These are phyloP conservation scores for Pestalotiopsis sp. DNA, from an alignment of 2,329 filamentous ascomycete species.

Conservation along the genomic window DNA sequence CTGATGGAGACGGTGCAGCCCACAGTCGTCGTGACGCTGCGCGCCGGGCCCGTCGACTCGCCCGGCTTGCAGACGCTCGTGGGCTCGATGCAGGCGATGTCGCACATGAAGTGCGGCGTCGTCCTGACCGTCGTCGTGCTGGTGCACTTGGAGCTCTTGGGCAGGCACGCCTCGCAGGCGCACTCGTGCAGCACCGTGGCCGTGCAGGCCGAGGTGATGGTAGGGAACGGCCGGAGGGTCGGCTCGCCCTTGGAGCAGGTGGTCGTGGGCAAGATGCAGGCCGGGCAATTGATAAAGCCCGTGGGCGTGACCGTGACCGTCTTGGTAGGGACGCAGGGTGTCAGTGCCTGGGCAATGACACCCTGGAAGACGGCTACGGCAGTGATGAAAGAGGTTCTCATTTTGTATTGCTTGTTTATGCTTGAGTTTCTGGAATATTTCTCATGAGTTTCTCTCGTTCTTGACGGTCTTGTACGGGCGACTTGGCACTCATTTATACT, in stretches of 20 bases:
- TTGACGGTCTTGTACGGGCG: background rate
- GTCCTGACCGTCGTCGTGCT: background rate
- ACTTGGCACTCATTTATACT: conserved; percentile 3
- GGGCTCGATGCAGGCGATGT: conserved; percentile 2
- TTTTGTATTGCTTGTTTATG: background rate
- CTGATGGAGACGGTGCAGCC: background rate
- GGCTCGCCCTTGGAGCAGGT: background rate
- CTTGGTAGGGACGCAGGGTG: background rate
- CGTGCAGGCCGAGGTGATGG: background rate
- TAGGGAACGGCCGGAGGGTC: background rate
- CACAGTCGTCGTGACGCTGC: background rate
- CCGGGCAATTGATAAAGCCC: background rate
- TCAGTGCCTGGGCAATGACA: background rate
- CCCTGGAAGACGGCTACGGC: background rate
- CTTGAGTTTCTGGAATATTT: background rate
- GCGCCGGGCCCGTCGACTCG: background rate
- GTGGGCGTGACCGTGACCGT: conserved; percentile 2
- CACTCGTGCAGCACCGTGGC: background rate
- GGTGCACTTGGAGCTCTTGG: background rate
- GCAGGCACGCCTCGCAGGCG: background rate
- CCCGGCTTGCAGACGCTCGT: background rate
- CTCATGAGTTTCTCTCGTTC: background rate
- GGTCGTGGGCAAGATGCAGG: background rate
- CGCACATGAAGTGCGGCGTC: background rate
- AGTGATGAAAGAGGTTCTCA: background rate